These are phyloP conservation scores for Podaxis rugospora DNA, from an alignment of 768 basidiomycete genomes.

Conservation along the genomic window DNA sequence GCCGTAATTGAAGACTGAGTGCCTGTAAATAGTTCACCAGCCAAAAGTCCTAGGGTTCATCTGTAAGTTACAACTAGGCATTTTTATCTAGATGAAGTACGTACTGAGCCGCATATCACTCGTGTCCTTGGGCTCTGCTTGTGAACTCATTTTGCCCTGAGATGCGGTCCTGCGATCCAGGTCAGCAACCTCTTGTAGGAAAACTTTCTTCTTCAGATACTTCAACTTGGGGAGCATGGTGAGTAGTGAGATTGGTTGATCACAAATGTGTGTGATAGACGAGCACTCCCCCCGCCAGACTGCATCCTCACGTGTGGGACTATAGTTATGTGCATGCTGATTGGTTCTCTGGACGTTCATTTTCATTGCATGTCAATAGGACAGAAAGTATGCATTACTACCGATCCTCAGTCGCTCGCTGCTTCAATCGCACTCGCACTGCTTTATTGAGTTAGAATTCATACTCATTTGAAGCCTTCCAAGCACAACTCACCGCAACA, in stretches of 20 bases:
- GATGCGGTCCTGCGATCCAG: background rate
- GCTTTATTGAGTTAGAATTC: too few species aligned
- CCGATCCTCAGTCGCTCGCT: too few species aligned
- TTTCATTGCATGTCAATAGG: background rate
- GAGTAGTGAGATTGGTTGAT: background rate
- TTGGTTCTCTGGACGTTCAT: background rate
- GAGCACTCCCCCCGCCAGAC: too few species aligned
- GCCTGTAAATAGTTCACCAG: background rate
- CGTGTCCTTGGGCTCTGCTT: background rate
- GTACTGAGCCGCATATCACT: background rate
- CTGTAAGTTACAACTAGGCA: background rate
- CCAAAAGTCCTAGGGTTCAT: background rate
- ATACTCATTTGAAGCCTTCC: too few species aligned
- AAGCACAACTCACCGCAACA: too few species aligned
- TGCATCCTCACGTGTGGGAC: background rate
- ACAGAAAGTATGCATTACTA: background rate
- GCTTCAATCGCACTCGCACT: too few species aligned
- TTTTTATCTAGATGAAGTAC: background rate
- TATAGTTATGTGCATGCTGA: background rate
- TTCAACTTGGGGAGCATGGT: background rate
- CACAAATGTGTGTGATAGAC: too few species aligned
- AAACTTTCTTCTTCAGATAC: background rate
- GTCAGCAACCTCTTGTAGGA: background rate
- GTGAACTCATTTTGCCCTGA: too few species aligned
- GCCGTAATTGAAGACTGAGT: rapidly evolving